Evolutionary conservation across 1,139 yeast species (phyloP).

Genomic region (Entelexis sorbosivorans): DNA sequence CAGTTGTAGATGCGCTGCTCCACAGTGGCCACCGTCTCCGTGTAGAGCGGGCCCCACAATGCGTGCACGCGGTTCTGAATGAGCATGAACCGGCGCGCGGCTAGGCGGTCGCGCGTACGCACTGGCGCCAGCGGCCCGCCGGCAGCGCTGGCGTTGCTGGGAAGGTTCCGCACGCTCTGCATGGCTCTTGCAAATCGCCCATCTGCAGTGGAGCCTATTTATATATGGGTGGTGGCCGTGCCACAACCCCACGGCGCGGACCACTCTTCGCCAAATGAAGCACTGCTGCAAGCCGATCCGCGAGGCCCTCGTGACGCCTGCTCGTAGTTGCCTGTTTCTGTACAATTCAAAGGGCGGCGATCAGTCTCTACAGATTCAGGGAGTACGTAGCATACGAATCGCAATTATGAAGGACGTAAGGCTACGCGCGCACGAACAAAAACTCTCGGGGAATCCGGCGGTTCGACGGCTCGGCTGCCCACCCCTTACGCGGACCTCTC

Average conservation of each 20-base stretch:
- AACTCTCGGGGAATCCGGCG: too few species aligned
- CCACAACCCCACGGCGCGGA: background rate
- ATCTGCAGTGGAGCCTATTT: background rate
- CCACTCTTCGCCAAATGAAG: background rate
- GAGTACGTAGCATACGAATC: too few species aligned
- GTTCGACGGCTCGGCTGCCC: too few species aligned
- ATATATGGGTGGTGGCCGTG: background rate
- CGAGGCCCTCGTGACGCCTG: background rate
- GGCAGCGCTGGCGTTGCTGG: background rate
- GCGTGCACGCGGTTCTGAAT: constrained; percentile 1
- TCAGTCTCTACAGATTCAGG: too few species aligned
- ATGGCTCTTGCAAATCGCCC: background rate
- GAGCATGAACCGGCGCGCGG: background rate
- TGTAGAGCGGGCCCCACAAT: background rate
- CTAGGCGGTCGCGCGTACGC: background rate
- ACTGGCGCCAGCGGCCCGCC: background rate
- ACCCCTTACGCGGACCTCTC: too few species aligned
- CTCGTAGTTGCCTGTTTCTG: background rate
- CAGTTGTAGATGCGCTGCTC: background rate
- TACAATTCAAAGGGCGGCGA: too few species aligned
- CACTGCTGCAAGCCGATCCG: background rate
- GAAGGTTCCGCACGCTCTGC: background rate
- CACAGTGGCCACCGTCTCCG: constrained; percentile 1
- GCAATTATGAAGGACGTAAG: too few species aligned
- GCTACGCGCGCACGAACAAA: too few species aligned